Evolutionary conservation across 768 basidiomycete genomes (phyloP), one percentile per base, ranked within the genome.

Genomic region (Pleurotus djamor): DNA sequence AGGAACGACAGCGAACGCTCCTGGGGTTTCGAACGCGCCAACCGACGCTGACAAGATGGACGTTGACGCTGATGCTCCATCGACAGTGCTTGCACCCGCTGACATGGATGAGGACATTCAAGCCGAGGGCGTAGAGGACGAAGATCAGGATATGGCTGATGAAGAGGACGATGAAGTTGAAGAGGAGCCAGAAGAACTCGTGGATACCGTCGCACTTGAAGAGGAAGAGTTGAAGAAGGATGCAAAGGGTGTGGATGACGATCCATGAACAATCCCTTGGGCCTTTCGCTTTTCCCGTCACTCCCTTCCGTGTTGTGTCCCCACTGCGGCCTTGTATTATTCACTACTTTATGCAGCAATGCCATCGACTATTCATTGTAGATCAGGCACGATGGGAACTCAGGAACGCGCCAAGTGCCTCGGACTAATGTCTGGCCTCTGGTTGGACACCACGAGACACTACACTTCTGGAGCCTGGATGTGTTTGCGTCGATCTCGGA

Each of bases 201-300:
- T 75, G 64, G 76, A 86, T 60, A 60, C 70, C 41, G 74, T 79
- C 63, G 72, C 72, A 4, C 60, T 81, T 7, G 82, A 84, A 59
- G 65, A 75, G n/a, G 74, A 79, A 45, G 81, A 80, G 59, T 45
- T 78, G 37, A 66, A 57, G 59, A 68, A 52, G 57, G 82, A 83
- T 66, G 69, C 69, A 0, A 61, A 63, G 37, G 77, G 72, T 9
- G 63, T 78, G 33, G 80, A 80, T 2, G 73, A 72, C 28, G 37
- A 17, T 17, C 16, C 45, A 47, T 17, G 45, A 47, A 43, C 9
- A n/a, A 43, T 10, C 2, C 10, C 9, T 43, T 10, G n/a, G 1
- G 41, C 9, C n/a, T 47, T 7, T 10, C n/a, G 10, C 14, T 17
- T 47, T 12, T 14, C 16, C n/a, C 17, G 7, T 12, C 2, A 47